Percentiles rank a stretch among this genome's conserved stretches.
Conservation (phyloP, 1,284 basidiomycete genomes). For the Fomitopsis pinicola region DNA sequence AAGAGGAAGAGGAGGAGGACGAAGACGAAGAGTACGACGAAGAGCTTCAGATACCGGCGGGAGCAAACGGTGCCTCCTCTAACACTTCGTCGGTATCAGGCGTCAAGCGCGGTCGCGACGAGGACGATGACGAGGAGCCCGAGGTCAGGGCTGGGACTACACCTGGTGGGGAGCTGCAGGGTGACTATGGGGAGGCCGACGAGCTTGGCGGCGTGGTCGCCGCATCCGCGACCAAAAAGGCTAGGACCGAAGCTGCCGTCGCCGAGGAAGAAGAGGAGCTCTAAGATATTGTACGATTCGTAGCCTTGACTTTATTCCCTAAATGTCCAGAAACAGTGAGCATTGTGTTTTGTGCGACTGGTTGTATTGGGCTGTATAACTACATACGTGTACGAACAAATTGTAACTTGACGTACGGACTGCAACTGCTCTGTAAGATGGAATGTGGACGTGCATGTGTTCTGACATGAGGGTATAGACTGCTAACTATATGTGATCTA, state of each 20-base stretch:
- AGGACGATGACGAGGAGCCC: constrained; percentile 33
- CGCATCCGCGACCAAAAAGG: constrained; percentile 23
- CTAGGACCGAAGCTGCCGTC: constrained; percentile 12
- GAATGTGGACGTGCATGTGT: not conserved
- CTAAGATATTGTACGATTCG: not conserved
- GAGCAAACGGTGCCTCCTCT: constrained; percentile 6
- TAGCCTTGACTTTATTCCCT: not conserved
- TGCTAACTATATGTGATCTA: constrained; percentile 16
- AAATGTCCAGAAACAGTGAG: not conserved
- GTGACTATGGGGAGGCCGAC: constrained; percentile 25
- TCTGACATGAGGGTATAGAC: constrained; percentile 21
- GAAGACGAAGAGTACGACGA: constrained; percentile 31
- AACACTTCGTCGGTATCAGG: constrained; percentile 21
- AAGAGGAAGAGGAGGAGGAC: constrained; percentile 25
- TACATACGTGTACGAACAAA: not conserved
- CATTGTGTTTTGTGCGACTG: not conserved
- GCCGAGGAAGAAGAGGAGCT: constrained; percentile 7
- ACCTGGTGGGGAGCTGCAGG: constrained; percentile 12
- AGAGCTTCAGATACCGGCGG: constrained; percentile 24
- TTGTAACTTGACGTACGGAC: not conserved
- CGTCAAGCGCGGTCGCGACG: constrained; percentile 34
- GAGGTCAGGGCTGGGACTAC: not conserved
- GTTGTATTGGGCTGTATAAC: not conserved
- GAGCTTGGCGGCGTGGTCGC: constrained; percentile 37
- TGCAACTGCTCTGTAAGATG: too few relatives aligned